Base-by-base conservation (phyloP, 805 yeast genomes). In the Sungouiella blattae region DNA sequence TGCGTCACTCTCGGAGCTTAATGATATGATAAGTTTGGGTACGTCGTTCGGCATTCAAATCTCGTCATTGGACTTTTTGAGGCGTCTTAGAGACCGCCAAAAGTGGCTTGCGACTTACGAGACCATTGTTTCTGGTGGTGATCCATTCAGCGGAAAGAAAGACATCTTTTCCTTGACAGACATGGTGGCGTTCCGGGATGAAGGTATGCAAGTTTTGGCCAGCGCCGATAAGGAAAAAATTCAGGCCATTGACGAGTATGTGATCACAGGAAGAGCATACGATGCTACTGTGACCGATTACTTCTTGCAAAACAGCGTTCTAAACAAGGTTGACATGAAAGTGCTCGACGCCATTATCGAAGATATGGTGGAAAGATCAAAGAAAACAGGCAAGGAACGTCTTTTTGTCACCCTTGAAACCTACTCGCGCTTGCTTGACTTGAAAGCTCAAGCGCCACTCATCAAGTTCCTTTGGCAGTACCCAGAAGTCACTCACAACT, bases 21-120 rank as follows among this genome's bases (percentile, higher is more conserved):
- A 66, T 24, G 78, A 74, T 26, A 53, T 82, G 52, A 71, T 80
- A 16, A 71, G 67, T 28, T 54, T 77, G 24, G 91, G 89, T 1
- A 64, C 67, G 37, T 68, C 79, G 2, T 74, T 81, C 49, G 84
- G 84, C 4, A 55, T 84, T 25, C 68, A 64, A 5, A 53, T 83
- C 11, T 73, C 77, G 2, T 70, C 80, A 1, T 52, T 67, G 31
- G 43, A 39, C 12, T 66, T 67, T 34, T 46, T 67, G n/a, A 49
- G 46, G 2, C 51, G 73, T 30, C 41, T 68, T n/a, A 49, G 65
- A 37, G 62, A 59, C 36, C 43, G 62, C 11, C 35, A 61, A 32
- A 44, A 49, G 23, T 68, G 73, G 73, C 31, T 60, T 3, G 51
- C 56, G 11, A 46, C 46, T 2, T 62, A 42, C 35, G 50, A 58